phyloP scores from a whole-genome alignment of 345 rosid genomes.

The Melastoma malabathricum region DNA sequence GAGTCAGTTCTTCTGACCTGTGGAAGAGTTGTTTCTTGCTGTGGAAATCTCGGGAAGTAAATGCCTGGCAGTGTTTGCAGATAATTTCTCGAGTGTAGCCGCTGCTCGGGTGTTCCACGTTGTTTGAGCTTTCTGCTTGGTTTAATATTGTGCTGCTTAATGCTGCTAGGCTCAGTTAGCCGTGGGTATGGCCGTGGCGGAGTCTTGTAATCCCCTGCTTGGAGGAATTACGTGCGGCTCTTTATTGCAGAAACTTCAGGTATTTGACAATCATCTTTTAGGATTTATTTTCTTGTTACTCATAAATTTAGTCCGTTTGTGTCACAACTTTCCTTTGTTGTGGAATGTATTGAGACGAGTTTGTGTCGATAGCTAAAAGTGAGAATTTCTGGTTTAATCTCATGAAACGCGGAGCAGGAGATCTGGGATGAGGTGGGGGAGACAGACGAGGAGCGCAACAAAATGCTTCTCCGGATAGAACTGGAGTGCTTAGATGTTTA shows the following conservation, averaged over 20 bases:
- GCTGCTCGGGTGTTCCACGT: too few relatives aligned
- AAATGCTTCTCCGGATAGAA: conserved; percentile 84
- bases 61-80: too few relatives aligned
- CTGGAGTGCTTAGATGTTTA: conserved; percentile 83
- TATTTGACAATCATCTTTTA: conserved; percentile 10
- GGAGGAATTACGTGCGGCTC: conserved; percentile 79
- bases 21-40: too few relatives aligned
- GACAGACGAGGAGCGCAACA: conserved; percentile 81
- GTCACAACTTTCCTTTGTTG: too few relatives aligned
- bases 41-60: too few relatives aligned
- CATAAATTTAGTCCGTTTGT: conserved; percentile 2
- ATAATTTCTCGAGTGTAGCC: too few relatives aligned
- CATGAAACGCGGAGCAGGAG: conserved; percentile 31
- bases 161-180: conserved; percentile 5
- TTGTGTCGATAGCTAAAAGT: neutral
- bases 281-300: neutral
- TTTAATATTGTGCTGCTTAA: conserved; percentile 4
- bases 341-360: too few relatives aligned
- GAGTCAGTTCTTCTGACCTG: too few relatives aligned
- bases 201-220: conserved; percentile 55
- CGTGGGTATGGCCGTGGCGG: conserved; percentile 47
- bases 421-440: conserved; percentile 99
- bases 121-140: too few relatives aligned
- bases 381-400: conserved; percentile 2
- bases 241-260: conserved; percentile 81